phyloP scores from a whole-genome alignment of 2,329 filamentous ascomycete species.

The Arthrobotrys iridis region DNA sequence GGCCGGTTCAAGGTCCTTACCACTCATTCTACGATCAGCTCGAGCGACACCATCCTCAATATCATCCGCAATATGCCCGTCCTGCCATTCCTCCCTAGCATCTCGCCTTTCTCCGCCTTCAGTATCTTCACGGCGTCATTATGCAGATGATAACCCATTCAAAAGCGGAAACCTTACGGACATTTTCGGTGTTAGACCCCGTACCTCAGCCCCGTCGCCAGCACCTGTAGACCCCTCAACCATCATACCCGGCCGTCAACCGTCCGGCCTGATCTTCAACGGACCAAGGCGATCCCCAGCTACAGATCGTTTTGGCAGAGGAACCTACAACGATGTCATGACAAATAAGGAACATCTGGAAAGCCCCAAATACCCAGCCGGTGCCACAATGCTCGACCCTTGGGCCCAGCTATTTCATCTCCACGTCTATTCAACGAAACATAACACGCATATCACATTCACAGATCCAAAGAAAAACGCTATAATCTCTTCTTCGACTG shows the following conservation, averaged over 20 bases:
- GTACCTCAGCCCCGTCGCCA: not conserved
- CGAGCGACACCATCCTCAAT: slow-evolving; percentile 27
- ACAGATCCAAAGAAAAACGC: slow-evolving; percentile 82
- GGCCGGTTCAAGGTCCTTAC: slow-evolving; percentile 26
- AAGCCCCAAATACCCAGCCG: slow-evolving; percentile 19
- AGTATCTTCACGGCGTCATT: slow-evolving; percentile 22
- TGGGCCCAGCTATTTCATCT: slow-evolving; percentile 72
- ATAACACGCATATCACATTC: slow-evolving; percentile 94
- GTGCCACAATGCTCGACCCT: slow-evolving; percentile 38
- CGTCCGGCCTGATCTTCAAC: not conserved
- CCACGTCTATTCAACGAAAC: slow-evolving; percentile 85
- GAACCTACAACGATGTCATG: not conserved
- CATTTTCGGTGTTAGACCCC: not conserved
- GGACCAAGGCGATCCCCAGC: not conserved
- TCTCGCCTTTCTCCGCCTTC: slow-evolving; percentile 2
- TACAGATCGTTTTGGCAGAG: not conserved
- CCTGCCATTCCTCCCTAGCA: slow-evolving; percentile 23
- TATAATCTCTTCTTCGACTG: slow-evolving; percentile 80
- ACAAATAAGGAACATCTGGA: not conserved
- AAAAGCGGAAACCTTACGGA: not conserved
- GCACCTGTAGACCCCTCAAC: slow-evolving; percentile 9
- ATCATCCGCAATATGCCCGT: slow-evolving; percentile 23
- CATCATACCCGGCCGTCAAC: slow-evolving; percentile 1
- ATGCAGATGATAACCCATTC: slow-evolving; percentile 7
- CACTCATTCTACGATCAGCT: slow-evolving; percentile 21